Percentiles rank a stretch among this genome's conserved stretches.
Evolutionary conservation across 371 early-diverging fungal genomes (phyloP).

Genomic region (Lichtheimia hyalospora): DNA sequence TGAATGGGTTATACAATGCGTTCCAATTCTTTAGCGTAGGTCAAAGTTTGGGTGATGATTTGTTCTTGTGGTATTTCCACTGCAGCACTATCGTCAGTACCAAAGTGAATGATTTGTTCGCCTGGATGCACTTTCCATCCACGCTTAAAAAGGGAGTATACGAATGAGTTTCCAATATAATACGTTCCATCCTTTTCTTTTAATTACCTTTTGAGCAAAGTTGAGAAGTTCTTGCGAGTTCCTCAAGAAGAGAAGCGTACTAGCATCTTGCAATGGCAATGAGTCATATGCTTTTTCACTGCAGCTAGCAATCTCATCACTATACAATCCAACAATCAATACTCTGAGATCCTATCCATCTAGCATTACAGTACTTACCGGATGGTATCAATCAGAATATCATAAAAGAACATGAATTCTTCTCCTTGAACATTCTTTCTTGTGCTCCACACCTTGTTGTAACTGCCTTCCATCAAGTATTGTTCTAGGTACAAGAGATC

Average conservation of each 20-base stretch:
- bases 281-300: constrained; percentile 89
- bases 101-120: constrained; percentile 83
- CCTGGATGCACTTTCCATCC: constrained; percentile 83
- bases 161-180: background rate
- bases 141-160: constrained; percentile 44
- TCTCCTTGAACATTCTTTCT: constrained; percentile 84
- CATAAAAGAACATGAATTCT: constrained; percentile 91
- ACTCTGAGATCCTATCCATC: background rate
- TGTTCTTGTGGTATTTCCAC: constrained; percentile 79
- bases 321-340: constrained; percentile 16
- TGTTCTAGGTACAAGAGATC: constrained; percentile 56
- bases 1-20: constrained; percentile 80
- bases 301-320: constrained; percentile 93
- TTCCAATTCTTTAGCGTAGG: constrained; percentile 94
- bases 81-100: constrained; percentile 56
- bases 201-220: constrained; percentile 75
- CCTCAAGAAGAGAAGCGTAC: constrained; percentile 85
- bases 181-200: background rate
- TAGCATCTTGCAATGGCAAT: constrained; percentile 87
- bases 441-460: constrained; percentile 93
- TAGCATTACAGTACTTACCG: constrained; percentile 49
- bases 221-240: constrained; percentile 71
- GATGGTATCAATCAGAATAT: constrained; percentile 90
- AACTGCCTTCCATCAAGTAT: constrained; percentile 96
- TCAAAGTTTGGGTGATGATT: constrained; percentile 81